Evolutionary conservation across 495 filamentous ascomycete genomes (phyloP), one percentile per base, ranked within the genome.

Genomic region (Acidomyces sp.): DNA sequence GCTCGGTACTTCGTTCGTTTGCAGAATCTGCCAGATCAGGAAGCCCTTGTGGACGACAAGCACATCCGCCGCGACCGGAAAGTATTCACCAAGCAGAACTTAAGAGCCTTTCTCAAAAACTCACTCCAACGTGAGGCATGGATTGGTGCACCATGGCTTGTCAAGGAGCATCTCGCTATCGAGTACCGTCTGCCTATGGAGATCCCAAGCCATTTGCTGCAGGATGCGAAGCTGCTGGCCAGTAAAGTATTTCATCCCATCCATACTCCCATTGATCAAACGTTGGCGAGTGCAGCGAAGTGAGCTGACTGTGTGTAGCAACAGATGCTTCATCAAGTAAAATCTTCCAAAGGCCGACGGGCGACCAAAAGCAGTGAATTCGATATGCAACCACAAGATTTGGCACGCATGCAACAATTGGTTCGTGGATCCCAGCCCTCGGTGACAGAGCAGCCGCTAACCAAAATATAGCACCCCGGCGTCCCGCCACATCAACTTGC

Each of bases 71-170:
- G 90, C 13, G 90, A 96, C 51, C 77, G 85, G 19, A 93, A 87
- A 52, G 75, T 84, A 4, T 99, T 96, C 60, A 93, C 88, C 27
- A 99, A 99, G 62, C 77, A 87, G 32, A 84, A 93, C 58, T 66
- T 99, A 37, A 77, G 87, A 21, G 81, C 85, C 2, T 96, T 95
- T 46, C 84, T 99, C 42, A 93, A 94, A 54, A 87, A 93, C 61
- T 90, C 85, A 5, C 80, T 93, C 11, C 84, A 78, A 10, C 69
- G 87, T 43, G 92, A 96, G 51, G 71, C 86, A 0, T 96, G 88
- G 88, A 82, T 72, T 30, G 87, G 88, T 3, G 90, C 90, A 0
- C 92, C 92, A 7, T 99, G 90, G 90, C 58, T 93, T 25, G 87
- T 96, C 16, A 96, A 94, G 61, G 70, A 79, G 15, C 73, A 81